These are phyloP conservation scores for Penicillium fuscoglaucum DNA, from an alignment of 2,329 filamentous ascomycete genomes.

Conservation along the genomic window DNA sequence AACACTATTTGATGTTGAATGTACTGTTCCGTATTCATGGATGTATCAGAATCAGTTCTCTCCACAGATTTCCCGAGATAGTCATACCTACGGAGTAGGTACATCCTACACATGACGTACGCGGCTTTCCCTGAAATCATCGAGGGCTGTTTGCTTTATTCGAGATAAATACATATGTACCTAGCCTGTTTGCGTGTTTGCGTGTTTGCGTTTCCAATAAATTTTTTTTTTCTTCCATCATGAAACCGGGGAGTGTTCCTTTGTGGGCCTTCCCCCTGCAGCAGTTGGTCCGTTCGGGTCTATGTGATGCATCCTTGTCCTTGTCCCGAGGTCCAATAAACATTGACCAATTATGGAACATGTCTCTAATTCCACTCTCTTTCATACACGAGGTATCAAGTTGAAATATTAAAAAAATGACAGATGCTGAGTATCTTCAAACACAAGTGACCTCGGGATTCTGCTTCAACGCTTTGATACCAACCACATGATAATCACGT, in stretches of 20 bases:
- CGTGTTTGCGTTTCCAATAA: neutral
- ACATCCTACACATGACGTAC: constrained; percentile 4
- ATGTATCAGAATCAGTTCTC: neutral
- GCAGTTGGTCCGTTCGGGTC: constrained; percentile 4
- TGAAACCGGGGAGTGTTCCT: constrained; percentile 10
- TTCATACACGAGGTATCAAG: neutral
- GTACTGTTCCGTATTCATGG: neutral
- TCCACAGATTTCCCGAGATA: neutral
- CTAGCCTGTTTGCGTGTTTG: neutral
- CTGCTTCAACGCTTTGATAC: neutral
- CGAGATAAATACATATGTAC: neutral
- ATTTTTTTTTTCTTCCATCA: neutral
- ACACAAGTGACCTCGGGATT: neutral
- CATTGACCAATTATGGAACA: neutral
- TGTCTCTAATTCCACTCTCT: neutral
- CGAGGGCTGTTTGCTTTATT: neutral
- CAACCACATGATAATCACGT: neutral
- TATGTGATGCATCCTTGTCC: constrained; percentile 5
- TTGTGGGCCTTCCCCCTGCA: constrained; percentile 13
- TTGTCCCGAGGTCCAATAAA: neutral
- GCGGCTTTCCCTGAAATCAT: neutral
- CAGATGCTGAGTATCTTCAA: neutral
- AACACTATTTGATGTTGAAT: neutral
- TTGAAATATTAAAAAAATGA: neutral
- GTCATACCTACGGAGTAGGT: neutral